A percentile compares a stretch with the other conserved stretches of the same genome.
Evolutionary conservation across 306 rosid species (phyloP).

Genomic region (Lathyrus tuberosus): DNA sequence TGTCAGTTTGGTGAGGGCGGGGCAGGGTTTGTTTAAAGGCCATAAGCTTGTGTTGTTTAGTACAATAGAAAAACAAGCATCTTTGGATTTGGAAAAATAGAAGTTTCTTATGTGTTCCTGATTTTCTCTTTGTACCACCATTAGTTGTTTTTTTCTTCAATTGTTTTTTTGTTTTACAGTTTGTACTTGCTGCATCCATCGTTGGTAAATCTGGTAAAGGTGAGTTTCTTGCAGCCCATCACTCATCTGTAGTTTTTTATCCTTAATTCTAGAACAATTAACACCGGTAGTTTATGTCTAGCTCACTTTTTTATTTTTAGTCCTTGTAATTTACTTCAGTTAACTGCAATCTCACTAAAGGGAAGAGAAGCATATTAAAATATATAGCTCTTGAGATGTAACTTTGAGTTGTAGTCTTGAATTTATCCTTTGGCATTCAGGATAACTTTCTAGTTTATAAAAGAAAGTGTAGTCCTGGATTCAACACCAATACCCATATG

Average conservation of each 20-base stretch:
- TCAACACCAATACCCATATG: conserved; percentile 1
- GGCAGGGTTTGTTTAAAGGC: background rate
- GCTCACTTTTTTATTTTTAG: conserved; percentile 6
- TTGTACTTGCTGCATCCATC: conserved; percentile 87
- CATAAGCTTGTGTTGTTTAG: background rate
- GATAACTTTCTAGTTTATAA: background rate
- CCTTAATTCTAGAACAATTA: background rate
- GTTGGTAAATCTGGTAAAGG: conserved; percentile 96
- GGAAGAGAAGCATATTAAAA: too few relatives aligned
- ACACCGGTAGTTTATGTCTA: background rate
- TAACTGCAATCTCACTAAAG: background rate
- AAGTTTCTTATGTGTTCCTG: conserved; percentile 1
- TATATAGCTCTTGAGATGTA: background rate
- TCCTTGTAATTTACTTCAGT: background rate
- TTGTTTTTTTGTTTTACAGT: conserved; percentile 51
- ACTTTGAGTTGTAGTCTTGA: background rate
- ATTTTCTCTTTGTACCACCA: background rate
- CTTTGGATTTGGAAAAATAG: background rate
- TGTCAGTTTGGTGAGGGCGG: background rate
- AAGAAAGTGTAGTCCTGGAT: background rate
- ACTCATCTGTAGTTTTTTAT: background rate
- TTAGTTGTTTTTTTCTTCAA: conserved; percentile 26
- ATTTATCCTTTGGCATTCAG: background rate
- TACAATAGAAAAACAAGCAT: background rate
- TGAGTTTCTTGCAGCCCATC: conserved; percentile 42